Percentiles rank a stretch among this genome's conserved stretches.
Conservation (phyloP, 192 early-diverging fungal species). For the Backusella luteola region DNA sequence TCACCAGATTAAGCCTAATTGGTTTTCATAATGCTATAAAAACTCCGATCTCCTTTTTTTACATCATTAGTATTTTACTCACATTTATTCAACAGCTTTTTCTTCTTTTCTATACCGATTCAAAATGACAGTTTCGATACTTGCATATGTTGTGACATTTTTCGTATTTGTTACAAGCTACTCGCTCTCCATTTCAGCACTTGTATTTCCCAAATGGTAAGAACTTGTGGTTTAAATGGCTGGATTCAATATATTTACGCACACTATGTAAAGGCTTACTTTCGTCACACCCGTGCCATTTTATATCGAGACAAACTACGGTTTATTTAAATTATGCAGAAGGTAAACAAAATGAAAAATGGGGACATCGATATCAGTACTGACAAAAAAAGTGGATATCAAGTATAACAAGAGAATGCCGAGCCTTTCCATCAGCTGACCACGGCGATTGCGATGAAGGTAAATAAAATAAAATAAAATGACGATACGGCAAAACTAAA, state of each 20-base stretch:
- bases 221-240: background rate
- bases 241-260: too few species aligned
- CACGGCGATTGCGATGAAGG: conserved; percentile 31
- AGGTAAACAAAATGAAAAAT: conserved; percentile 8
- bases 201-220: conserved; percentile 37
- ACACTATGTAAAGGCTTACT: conserved; percentile 21
- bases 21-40: too few species aligned
- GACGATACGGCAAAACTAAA: background rate
- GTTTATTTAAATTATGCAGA: conserved; percentile 27
- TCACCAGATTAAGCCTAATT: too few species aligned
- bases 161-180: conserved; percentile 29
- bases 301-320: conserved; percentile 36
- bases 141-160: conserved; percentile 29
- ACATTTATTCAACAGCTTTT: background rate
- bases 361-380: background rate
- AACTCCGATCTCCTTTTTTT: background rate
- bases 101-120: background rate
- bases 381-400: background rate
- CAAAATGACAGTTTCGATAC: conserved; percentile 23
- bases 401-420: conserved; percentile 31
- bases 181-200: conserved; percentile 17
- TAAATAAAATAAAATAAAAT: background rate
- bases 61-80: background rate
- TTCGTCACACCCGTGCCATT: conserved; percentile 34
- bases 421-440: conserved; percentile 31